Evolutionary conservation across 2,329 filamentous ascomycete species (phyloP), one percentile per base, ranked within the genome.

Genomic region (Celoporthe dispersa): DNA sequence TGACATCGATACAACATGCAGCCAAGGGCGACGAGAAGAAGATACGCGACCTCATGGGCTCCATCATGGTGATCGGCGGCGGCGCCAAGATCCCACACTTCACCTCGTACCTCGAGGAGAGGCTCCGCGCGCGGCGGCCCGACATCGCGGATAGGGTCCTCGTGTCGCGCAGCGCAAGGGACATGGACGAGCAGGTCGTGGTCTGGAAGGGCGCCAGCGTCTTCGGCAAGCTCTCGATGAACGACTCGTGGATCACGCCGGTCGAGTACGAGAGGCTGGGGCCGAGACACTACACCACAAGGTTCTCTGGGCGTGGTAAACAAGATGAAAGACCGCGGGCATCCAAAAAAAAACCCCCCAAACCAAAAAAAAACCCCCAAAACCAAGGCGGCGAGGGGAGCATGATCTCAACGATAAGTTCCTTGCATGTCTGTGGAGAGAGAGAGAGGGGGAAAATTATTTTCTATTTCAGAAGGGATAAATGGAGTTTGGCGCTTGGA

Each of bases 171-270:
- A 96, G 86, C 86, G 96, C 96, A 0, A 86, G 95, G 76, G 96
- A 99, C 76, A 91, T 99, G 83, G 96, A 99, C 81, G 94, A 96
- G 71, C 94, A 98, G 81, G 94, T 98, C n/a, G 92, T 98, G 67
- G 91, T 91, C 11, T 99, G 96, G 96, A 99, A 99, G 86, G 96
- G 96, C 4, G 96, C 93, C 0, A 97, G 94, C 78, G 94, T 99
- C 22, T 99, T 98, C 84, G 94, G 94, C 2, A 94, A 97, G 82
- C 83, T 98, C 75, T 88, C 90, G 61, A 94, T 94, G 22, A 98
- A 98, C 81, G 96, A 99, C 80, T 96, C 92, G 76, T 99, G 96
- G 96, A 93, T 98, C 77, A 92, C 91, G 19, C 88, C 89, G 62
- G 85, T 91, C 76, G 95, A 98, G 84, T 98, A 95, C 81, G 94